Base-by-base conservation (phyloP, 2,329 filamentous ascomycete genomes). In the Aspergillus candidus region DNA sequence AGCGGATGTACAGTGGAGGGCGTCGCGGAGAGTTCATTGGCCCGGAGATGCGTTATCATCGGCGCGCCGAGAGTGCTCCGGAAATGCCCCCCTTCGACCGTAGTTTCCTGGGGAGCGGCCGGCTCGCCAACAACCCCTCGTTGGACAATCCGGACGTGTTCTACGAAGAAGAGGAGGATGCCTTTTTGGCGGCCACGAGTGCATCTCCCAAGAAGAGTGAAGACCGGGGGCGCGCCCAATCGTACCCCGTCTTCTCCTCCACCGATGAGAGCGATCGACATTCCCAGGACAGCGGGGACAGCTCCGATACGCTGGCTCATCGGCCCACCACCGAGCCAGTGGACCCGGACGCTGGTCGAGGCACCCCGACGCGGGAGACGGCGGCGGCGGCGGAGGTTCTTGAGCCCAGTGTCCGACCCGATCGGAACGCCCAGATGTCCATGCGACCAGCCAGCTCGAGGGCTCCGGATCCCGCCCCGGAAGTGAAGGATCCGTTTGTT, bases 121-220 rank as follows among this genome's bases (percentile, higher is more conserved):
- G 69, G 6, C 54, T 73, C 22, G 61, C 62, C 11, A 69, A 63
- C 18, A 64, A 60, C 34, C 54, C 66, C 6, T 57, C 62, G 1
- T 55, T 72, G 40, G 65, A 69, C 38, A 66, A 67, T 33, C 63
- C 65, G 5, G 72, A 74, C 51, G 72, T 74, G 4, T 72, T 74
- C 45, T 69, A 74, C 37, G 72, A 75, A 51, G 71, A 75, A 49
- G 72, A 74, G 47, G 72, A 74, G 46, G 71, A 74, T 54, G 70
- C 68, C 8, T 72, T 72, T 45, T 50, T 72, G 34, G 70, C 70
- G 17, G 70, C 69, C 17, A 61, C 57, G 11, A 61, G 57, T 32
- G 56, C 65, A 35, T 57, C 57, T 12, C 58, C 59, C 5, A 56
- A 48, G 35, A 51, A 51, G 7, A 49, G 42, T 32, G 50, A 51